phyloP scores from a whole-genome alignment of 441 rosid genomes.

The Adansonia grandidieri region DNA sequence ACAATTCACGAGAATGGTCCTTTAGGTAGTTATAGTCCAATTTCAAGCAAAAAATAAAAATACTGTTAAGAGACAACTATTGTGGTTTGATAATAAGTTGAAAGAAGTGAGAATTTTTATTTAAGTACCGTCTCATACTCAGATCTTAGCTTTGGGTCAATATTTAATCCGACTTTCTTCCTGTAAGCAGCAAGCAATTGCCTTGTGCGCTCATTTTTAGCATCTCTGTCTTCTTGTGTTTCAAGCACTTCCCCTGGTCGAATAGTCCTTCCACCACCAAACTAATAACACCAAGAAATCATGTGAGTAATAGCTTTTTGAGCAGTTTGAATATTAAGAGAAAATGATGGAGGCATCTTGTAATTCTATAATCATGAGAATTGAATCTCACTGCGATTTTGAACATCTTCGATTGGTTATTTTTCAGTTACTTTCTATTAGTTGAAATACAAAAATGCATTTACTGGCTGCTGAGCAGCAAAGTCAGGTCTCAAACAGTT shows the following conservation, averaged over 20 bases:
- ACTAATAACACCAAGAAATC: constrained; percentile 44
- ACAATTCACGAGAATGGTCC: constrained; percentile 26
- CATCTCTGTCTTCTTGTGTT: constrained; percentile 72
- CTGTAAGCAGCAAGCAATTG: constrained; percentile 69
- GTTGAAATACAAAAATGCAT: not conserved
- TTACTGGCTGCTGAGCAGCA: not conserved
- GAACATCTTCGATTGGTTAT: not conserved
- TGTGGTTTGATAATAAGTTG: not conserved
- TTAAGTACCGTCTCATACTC: constrained; percentile 75
- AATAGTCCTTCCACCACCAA: constrained; percentile 86
- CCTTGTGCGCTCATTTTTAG: constrained; percentile 66
- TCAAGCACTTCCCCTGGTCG: constrained; percentile 80
- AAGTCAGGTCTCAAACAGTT: not conserved
- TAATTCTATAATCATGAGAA: not conserved
- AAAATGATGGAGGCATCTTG: constrained; percentile 20
- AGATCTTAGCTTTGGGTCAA: constrained; percentile 74
- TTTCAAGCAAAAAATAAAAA: not conserved
- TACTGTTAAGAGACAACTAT: too few relatives aligned
- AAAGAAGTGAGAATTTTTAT: not conserved
- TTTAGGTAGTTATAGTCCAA: constrained; percentile 1
- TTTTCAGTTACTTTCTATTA: not conserved
- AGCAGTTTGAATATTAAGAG: constrained; percentile 11
- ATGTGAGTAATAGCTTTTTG: constrained; percentile 20
- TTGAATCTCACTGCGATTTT: not conserved
- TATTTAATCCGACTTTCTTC: constrained; percentile 58